Evolutionary conservation across 2,329 filamentous ascomycete species (phyloP), one percentile per base, ranked within the genome.

Genomic region (Alternaria solani): DNA sequence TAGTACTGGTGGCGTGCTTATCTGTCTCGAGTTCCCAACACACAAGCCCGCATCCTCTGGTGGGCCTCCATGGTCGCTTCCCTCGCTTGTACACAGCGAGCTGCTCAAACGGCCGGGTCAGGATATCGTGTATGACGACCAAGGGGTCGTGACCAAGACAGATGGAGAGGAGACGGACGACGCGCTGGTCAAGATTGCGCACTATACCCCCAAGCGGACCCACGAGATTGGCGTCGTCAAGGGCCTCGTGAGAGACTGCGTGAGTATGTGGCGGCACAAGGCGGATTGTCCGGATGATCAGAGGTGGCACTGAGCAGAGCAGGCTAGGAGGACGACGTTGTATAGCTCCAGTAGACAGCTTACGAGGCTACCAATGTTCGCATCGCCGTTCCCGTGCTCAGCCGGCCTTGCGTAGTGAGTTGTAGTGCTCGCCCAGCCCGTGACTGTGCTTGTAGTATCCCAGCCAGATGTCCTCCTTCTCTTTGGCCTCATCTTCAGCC

Each of bases 401-500:
- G 57, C 64, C 61, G 25, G 53, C 61, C 57, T 77, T 82, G 43
- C 82, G 74, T 75, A 99, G 80, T 54, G 94, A 96, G 77, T 99
- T 99, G 80, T 99, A 99, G 81, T 99, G 95, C 82, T 98, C 95
- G 12, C 95, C 95, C 51, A 99, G 82, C 1, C 94, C 94, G 78
- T 96, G 98, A 49, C 92, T 92, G 81, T 97, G 93, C 71, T 91
- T 86, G 79, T 98, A 98, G 79, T 98, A 99, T 36, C 93, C 94
- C 78, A 99, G 78, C 94, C 95, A 98, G 51, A 96, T 85, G 67
- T 87, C 87, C 69, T 86, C 86, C 66, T 81, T 82, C 9, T 72
- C 73, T 54, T 78, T 76, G 4, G 79, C 75, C 28, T 51, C 53
- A 20, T 80, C 83, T 2, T 70, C 73, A 7, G 87, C 85, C 69